Base-by-base conservation (phyloP, 441 rosid genomes). In the Hypseocharis bilobata region DNA sequence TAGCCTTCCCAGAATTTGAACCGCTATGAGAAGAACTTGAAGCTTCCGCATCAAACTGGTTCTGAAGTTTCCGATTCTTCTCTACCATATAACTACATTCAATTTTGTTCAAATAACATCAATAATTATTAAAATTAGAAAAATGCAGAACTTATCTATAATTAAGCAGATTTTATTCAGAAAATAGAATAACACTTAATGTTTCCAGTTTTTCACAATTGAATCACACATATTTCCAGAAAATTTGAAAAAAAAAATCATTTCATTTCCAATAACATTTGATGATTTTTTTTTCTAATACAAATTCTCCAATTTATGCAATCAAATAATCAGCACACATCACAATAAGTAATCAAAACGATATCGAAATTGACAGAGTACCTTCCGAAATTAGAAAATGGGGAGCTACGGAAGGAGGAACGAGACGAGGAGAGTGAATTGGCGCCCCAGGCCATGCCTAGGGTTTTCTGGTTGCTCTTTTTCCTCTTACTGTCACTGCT, bases 381-480 rank as follows among this genome's bases (percentile, higher is more conserved):
- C 96, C 96, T 89, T 72, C 96, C 89, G 14, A 92, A 89, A 80
- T 87, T 69, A 22, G 96, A 82, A 79, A 92, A 88, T 36, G 93
- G 88, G 55, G 96, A 78, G 56, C 72, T 82, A 16, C 83, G 89
- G 61, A 74, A 84, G 49, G 96, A 85, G 67, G 96, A 82, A 62
- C 85, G 91, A 76, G 95, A 86, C 54, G 93, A 74, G 65, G 96
- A 79, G 61, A 58, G 66, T 32, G 93, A 89, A 79, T 79, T 86
- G 44, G 90, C 78, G 8, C 98, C 92, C 98, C 98, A 92, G 59
- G 89, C 93, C 82, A 75, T 74, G 68, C 96, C 98, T 78, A 88
- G 88, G 85, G 98, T 88, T 82, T 88, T 86, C 82, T 86, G 96
- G 73, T 83, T 83, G 62, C 74, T 70, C 62, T 62, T 80, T 45